Evolutionary conservation across 208 protist species (phyloP).

Genomic region (Strigomonas culicis): DNA sequence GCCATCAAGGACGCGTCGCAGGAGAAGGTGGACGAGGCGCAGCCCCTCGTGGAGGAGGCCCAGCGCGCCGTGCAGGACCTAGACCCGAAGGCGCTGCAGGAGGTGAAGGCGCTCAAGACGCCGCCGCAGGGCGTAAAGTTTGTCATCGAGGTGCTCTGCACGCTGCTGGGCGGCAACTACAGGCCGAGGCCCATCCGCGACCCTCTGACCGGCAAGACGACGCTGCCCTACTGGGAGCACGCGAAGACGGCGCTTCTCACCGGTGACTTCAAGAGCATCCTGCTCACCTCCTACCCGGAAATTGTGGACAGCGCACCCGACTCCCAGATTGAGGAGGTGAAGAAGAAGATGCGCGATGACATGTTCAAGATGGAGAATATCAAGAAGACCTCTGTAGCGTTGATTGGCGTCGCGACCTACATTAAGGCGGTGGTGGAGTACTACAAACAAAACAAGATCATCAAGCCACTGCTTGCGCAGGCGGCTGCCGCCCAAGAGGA

Average conservation of each 20-base stretch:
- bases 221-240: slow-evolving; percentile 93
- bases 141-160: slow-evolving; percentile 91
- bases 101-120: slow-evolving; percentile 95
- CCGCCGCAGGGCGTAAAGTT: slow-evolving; percentile 95
- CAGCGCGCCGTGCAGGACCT: slow-evolving; percentile 90
- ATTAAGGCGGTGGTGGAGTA: slow-evolving; percentile 97
- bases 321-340: slow-evolving; percentile 92
- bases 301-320: slow-evolving; percentile 88
- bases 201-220: slow-evolving; percentile 80
- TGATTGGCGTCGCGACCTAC: slow-evolving; percentile 96
- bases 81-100: slow-evolving; percentile 92
- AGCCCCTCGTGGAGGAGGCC: slow-evolving; percentile 94
- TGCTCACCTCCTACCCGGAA: slow-evolving; percentile 76
- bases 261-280: slow-evolving; percentile 87
- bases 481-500: slow-evolving; percentile 77
- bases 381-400: slow-evolving; percentile 80
- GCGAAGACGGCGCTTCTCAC: slow-evolving; percentile 82
- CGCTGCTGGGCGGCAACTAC: slow-evolving; percentile 81
- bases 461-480: slow-evolving; percentile 92
- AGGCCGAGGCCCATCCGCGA: slow-evolving; percentile 86
- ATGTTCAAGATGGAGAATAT: slow-evolving; percentile 95
- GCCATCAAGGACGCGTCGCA: slow-evolving; percentile 95
- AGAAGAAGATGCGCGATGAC: slow-evolving; percentile 90
- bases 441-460: slow-evolving; percentile 96
- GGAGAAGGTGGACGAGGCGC: slow-evolving; percentile 93